These are phyloP conservation scores for Tetraselmis striata DNA, from an alignment of 139 green algal species.

Conservation along the genomic window DNA sequence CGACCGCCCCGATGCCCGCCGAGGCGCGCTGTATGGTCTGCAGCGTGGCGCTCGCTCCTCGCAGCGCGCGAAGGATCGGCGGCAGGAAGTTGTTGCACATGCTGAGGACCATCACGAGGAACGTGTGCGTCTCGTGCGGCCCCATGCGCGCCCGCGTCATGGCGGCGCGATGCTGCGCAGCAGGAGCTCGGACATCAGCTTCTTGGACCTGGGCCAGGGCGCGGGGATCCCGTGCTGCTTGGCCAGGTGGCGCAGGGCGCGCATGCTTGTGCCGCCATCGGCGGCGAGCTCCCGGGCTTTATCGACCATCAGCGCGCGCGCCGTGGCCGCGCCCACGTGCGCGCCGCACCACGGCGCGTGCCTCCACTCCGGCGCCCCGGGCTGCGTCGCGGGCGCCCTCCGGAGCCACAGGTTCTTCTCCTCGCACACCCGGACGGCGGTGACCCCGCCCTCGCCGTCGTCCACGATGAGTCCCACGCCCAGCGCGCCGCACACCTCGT, in stretches of 20 bases:
- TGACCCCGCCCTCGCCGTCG: neutral
- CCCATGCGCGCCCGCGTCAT: no score
- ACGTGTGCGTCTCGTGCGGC: no score
- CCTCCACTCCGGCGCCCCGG: no score
- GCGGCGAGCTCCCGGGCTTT: neutral
- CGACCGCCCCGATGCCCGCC: no score
- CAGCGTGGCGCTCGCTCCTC: no score
- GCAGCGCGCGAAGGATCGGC: no score
- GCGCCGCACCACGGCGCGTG: neutral
- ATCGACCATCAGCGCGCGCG: no score
- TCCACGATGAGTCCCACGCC: neutral
- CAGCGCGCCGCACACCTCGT: neutral
- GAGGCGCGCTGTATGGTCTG: no score
- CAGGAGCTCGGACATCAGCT: neutral
- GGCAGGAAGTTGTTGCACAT: no score
- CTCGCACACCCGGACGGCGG: neutral
- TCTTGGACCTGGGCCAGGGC: neutral
- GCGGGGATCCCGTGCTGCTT: neutral
- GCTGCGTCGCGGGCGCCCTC: neutral
- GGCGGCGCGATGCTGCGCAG: neutral
- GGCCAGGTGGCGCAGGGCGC: neutral
- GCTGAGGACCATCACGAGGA: no score
- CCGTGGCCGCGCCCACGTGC: no score
- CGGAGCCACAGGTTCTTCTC: neutral
- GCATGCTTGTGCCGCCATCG: neutral